Evolutionary conservation across 1,284 basidiomycete genomes (phyloP), one percentile per base, ranked within the genome.

Genomic region (Fomitopsis pinicola): DNA sequence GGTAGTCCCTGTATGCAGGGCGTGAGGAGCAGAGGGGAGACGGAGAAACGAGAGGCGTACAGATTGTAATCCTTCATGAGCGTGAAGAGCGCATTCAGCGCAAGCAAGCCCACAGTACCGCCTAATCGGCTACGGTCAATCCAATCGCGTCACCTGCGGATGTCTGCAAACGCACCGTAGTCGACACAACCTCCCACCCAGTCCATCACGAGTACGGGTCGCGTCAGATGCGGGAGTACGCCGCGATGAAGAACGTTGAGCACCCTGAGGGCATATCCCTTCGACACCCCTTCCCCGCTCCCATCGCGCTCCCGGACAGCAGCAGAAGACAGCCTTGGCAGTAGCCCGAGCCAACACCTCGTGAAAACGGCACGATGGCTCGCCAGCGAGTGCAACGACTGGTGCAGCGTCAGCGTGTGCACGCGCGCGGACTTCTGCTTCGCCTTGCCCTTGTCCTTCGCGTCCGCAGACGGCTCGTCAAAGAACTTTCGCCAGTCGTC

Each of bases 61-160:
- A 99, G 81, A 71, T 98, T 98, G 74, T 98, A 96, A 59, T 94
- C 86, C 57, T 87, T 91, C 77, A 99, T 98, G 63, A 99, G 82
- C 6, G 91, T 85, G 72, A 95, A 99, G 56, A 99, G 77, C 0
- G 92, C 91, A 70, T 98, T 98, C 67, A 99, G 82, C 4, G 94
- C 95, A 48, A 98, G 80, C 59, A 99, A 81, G 2, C 94, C 95
- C n/a, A 92, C 85, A 0, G 89, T 85, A 1, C 94, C 95, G 30
- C 94, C 94, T 88, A 62, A 2, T 48, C n/a, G 22, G 1, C 52
- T 15, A 35, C 22, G 48, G 42, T 42, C 26, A 42, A 26, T 22
- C 1, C n/a, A 2, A 1, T n/a, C 15, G 44, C 17, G 3, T 10
- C 28, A 5, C 9, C 17, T 5, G 6, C 10, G 5, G n/a, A 46